Conservation (phyloP, 495 filamentous ascomycete species). For the Talaromyces wortmannii region DNA sequence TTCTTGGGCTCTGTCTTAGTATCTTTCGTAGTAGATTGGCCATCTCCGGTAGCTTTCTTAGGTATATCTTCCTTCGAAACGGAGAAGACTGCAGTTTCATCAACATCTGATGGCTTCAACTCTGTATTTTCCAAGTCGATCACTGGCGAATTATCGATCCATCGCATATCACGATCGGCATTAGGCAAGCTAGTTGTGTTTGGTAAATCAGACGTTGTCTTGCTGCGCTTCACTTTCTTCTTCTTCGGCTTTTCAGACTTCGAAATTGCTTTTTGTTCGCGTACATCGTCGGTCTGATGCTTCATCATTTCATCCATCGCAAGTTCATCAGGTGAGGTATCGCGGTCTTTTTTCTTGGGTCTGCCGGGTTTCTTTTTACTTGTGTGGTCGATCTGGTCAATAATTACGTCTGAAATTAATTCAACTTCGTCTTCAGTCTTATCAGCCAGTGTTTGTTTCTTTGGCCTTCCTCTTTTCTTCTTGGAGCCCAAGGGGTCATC, state of each 20-base stretch:
- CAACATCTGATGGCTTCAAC: not conserved
- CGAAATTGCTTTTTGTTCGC: conserved; percentile 1
- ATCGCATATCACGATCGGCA: conserved; percentile 28
- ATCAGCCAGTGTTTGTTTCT: conserved; percentile 19
- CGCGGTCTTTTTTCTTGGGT: conserved; percentile 10
- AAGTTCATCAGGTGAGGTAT: not conserved
- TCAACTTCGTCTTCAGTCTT: conserved; percentile 22
- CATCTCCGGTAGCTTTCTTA: not conserved
- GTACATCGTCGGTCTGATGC: not conserved
- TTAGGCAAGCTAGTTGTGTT: conserved; percentile 17
- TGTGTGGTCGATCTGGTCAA: conserved; percentile 1
- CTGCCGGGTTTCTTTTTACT: conserved; percentile 15
- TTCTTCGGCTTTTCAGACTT: conserved; percentile 21
- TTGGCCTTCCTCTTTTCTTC: conserved; percentile 26
- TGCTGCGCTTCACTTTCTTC: conserved; percentile 32
- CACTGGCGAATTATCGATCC: conserved; percentile 26
- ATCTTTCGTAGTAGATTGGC: not conserved
- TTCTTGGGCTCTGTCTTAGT: conserved; percentile 24
- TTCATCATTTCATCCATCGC: not conserved
- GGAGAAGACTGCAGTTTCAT: not conserved
- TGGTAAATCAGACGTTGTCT: conserved; percentile 24
- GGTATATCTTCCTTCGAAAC: not conserved
- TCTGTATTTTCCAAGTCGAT: not conserved
- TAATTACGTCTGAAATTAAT: conserved; percentile 6
- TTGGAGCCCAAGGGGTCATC: not conserved